A percentile compares a stretch with the other conserved stretches of the same genome.
These are phyloP conservation scores for Ensete glaucum DNA, from an alignment of 176 grass and related monocot species.

Conservation along the genomic window DNA sequence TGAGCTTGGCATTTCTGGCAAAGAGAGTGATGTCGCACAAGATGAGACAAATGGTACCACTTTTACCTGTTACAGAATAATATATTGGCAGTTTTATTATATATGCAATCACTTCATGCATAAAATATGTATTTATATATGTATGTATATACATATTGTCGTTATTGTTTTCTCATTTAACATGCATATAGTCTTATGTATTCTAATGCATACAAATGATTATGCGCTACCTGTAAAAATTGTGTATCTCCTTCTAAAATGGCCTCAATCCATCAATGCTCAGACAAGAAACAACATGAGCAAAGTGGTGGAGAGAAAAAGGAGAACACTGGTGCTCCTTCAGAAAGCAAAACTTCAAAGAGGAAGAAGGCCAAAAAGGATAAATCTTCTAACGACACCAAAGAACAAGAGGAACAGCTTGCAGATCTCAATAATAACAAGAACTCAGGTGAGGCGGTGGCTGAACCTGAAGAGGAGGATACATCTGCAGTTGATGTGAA, in stretches of 20 bases:
- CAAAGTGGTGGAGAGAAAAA: neutral
- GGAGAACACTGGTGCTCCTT: neutral
- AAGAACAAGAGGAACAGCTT: neutral
- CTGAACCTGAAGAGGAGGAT: neutral
- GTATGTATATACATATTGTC: too few relatives aligned
- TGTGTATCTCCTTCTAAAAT: neutral
- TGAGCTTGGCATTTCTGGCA: constrained; percentile 8
- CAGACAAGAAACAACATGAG: neutral
- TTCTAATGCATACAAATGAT: neutral
- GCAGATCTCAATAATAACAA: neutral
- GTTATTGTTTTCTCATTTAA: too few relatives aligned
- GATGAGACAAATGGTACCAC: neutral
- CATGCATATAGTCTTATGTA: neutral
- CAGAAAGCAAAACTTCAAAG: neutral
- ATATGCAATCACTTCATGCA: neutral
- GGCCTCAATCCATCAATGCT: neutral
- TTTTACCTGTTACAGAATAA: neutral
- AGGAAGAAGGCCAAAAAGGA: neutral
- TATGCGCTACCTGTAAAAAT: neutral
- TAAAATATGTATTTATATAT: neutral
- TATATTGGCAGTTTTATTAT: neutral
- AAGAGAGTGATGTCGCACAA: neutral
- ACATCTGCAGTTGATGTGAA: neutral
- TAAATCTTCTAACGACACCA: neutral
- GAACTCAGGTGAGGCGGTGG: neutral